These are phyloP conservation scores for Euphorbia peplus DNA, from an alignment of 345 rosid genomes.

Conservation along the genomic window DNA sequence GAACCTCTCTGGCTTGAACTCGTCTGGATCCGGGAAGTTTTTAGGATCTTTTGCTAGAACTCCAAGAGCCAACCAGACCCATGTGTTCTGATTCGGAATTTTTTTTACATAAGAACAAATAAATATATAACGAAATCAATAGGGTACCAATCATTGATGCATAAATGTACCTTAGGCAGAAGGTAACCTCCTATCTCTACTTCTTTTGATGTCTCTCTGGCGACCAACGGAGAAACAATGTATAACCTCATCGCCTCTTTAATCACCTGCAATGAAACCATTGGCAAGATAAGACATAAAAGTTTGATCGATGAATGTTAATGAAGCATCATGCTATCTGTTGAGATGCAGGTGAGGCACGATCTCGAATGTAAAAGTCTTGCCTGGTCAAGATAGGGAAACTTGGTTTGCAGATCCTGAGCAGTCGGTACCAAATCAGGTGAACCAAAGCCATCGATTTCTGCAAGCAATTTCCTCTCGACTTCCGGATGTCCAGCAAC, in stretches of 20 bases:
- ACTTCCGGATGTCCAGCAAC: slow-evolving; percentile 70
- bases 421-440: slow-evolving; percentile 52
- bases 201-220: slow-evolving; percentile 73
- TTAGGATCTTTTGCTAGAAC: slow-evolving; percentile 85
- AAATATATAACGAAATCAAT: too few species aligned
- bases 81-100: slow-evolving; percentile 56
- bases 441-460: slow-evolving; percentile 67
- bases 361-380: slow-evolving; percentile 10
- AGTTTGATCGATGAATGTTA: too few species aligned
- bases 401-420: slow-evolving; percentile 60
- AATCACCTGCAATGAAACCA: slow-evolving; percentile 49
- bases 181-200: slow-evolving; percentile 80
- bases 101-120: not conserved
- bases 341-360: not conserved
- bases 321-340: not conserved
- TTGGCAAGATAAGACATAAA: too few species aligned
- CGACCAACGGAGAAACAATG: slow-evolving; percentile 76
- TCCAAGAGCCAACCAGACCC: slow-evolving; percentile 92
- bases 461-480: slow-evolving; percentile 62
- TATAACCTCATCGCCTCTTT: slow-evolving; percentile 86
- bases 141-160: not conserved
- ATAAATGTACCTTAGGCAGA: slow-evolving; percentile 70
- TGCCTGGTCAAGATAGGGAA: slow-evolving; percentile 84
- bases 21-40: slow-evolving; percentile 82
- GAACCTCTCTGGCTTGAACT: slow-evolving; percentile 81